Evolutionary conservation across 169 alveolate genomes (phyloP).

Genomic region (Plasmodium blacklocki): DNA sequence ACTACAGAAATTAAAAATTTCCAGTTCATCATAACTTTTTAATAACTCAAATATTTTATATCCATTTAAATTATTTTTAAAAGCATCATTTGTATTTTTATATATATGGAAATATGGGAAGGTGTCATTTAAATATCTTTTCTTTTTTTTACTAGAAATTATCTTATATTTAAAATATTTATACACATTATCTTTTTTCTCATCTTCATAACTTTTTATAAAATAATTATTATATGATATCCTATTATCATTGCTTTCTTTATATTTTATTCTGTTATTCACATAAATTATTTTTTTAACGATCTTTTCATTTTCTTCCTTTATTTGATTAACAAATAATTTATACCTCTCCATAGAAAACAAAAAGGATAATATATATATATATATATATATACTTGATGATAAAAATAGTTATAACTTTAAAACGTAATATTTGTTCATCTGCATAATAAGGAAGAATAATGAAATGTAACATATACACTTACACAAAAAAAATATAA

Average conservation of each 20-base stretch:
- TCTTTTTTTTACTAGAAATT: conserved; percentile 24
- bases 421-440: too few species aligned
- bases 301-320: conserved; percentile 32
- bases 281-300: conserved; percentile 29
- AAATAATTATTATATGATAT: conserved; percentile 17
- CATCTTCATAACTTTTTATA: conserved; percentile 45
- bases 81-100: conserved; percentile 52
- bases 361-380: background rate
- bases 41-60: conserved; percentile 17
- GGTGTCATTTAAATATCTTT: conserved; percentile 8
- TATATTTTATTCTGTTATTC: conserved; percentile 25
- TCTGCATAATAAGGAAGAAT: too few species aligned
- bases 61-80: conserved; percentile 52
- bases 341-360: conserved; percentile 25
- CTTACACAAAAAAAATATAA: conserved; percentile 80
- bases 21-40: conserved; percentile 35
- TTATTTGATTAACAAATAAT: conserved; percentile 16
- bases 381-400: conserved; percentile 70
- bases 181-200: conserved; percentile 33
- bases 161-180: conserved; percentile 48
- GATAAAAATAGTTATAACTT: conserved; percentile 80
- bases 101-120: conserved; percentile 54
- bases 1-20: conserved; percentile 23
- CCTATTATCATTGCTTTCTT: background rate
- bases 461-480: too few species aligned